These are phyloP conservation scores for Trametes elegans DNA, from an alignment of 768 basidiomycete species.

Conservation along the genomic window DNA sequence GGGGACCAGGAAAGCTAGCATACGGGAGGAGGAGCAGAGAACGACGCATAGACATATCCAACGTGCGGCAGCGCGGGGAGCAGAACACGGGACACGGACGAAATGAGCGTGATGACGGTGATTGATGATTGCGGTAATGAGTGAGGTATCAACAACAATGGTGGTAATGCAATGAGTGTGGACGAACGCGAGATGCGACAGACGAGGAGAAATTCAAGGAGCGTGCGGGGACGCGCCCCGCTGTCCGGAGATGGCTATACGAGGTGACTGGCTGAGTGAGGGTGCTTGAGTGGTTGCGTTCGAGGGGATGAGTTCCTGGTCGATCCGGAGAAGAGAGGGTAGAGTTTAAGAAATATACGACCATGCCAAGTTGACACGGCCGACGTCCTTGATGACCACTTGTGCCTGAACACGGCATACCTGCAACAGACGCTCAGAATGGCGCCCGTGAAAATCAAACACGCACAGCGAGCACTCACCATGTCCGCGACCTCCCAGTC, in stretches of 20 bases:
- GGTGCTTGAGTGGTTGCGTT: too few species aligned
- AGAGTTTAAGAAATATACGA: constrained; percentile 23
- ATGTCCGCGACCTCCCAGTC: constrained; percentile 29
- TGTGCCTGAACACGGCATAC: constrained; percentile 30
- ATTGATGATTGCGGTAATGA: background rate
- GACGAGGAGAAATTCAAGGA: constrained; percentile 8
- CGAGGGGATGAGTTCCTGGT: constrained; percentile 4
- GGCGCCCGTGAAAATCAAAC: background rate
- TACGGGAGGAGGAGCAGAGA: background rate
- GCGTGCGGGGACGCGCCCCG: constrained; percentile 8
- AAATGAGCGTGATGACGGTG: background rate
- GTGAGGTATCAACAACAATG: constrained; percentile 39
- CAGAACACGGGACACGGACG: background rate
- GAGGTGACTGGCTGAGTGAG: background rate
- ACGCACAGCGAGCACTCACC: constrained; percentile 16
- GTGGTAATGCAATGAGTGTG: constrained; percentile 55
- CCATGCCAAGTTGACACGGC: constrained; percentile 29
- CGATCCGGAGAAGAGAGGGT: background rate
- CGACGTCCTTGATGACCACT: constrained; percentile 29
- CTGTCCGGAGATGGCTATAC: background rate
- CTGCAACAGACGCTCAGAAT: constrained; percentile 3
- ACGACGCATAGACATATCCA: background rate
- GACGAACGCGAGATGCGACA: constrained; percentile 1
- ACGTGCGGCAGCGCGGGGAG: constrained; percentile 1
- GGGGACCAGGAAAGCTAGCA: background rate